Base-by-base conservation (phyloP, 108 stramenopile genomes). In the Cyclotella choctawhatcheeana region DNA sequence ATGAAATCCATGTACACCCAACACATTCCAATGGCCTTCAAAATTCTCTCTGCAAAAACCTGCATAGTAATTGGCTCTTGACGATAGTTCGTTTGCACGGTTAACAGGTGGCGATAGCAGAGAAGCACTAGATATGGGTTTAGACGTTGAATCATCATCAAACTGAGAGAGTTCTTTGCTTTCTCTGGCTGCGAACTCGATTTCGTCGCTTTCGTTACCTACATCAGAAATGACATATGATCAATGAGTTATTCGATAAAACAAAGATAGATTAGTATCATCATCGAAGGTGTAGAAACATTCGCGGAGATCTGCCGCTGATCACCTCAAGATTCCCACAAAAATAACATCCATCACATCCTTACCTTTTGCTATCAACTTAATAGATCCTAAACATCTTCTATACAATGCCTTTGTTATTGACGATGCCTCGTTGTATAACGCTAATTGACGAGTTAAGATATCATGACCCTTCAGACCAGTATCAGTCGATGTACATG, bases 131-230 rank as follows among this genome's bases (percentile, higher is more conserved):
- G 22, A 20, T 37, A 22, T 29, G 37, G 33, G 5, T 61, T 17
- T 21, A n/a, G 48, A 26, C 20, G 61, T 75, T 12, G 37, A 69
- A 13, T 59, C 64, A 22, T 73, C 54, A 56, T 83, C 54, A 55
- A 62, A 45, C 60, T 85, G 62, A 18, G 84, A 63, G 47, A 81
- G 69, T 65, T 29, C 17, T 14, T 14, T 13, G 2, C 29, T 64
- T 64, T 47, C 30, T 91, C 91, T 45, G 83, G 75, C 34, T 65
- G 67, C 27, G 51, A 95, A 95, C 48, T 91, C 87, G 21, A 48
- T 58, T 53, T 89, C 88, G 63, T 95, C 93, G 25, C 82, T 82
- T 53, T 86, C 88, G 64, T 95, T 95, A 14, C 89, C 93, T 53
- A 32, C 35, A 27, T 79, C 80, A 37, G 91, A 82, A 0, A 34